Evolutionary conservation across 1,139 yeast species (phyloP).

Genomic region (Candida tetrigidarum): DNA sequence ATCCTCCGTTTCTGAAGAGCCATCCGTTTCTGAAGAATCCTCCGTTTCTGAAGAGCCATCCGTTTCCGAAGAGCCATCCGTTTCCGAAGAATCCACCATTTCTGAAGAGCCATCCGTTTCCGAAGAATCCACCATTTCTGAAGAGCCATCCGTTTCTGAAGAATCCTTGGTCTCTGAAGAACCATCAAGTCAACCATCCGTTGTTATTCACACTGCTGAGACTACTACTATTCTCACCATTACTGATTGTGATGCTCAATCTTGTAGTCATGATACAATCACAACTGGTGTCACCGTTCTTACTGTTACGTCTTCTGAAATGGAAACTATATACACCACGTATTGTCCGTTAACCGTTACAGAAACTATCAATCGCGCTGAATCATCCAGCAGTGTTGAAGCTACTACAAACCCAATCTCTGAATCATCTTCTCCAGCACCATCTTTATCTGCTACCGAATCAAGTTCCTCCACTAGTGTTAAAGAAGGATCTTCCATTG

Average conservation of each 20-base stretch:
- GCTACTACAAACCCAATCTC: not conserved
- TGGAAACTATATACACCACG: conserved; percentile 4
- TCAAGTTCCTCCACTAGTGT: not conserved
- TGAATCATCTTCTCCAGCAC: not conserved
- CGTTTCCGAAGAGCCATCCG: too few species aligned
- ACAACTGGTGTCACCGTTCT: conserved; percentile 9
- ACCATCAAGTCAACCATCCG: too few species aligned
- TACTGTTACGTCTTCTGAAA: conserved; percentile 5
- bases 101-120: too few species aligned
- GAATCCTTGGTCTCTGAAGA: too few species aligned
- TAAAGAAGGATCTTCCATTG: too few species aligned
- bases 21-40: too few species aligned
- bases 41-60: too few species aligned
- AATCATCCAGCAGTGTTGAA: not conserved
- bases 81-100: too few species aligned
- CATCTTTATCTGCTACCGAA: conserved; percentile 17
- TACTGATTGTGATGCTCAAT: conserved; percentile 2
- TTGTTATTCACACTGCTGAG: not conserved
- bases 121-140: too few species aligned
- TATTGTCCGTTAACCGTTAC: conserved; percentile 9
- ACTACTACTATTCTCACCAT: conserved; percentile 2
- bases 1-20: too few species aligned
- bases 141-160: too few species aligned
- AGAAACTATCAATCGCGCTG: conserved; percentile 5
- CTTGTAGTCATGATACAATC: not conserved